phyloP scores from a whole-genome alignment of 495 filamentous ascomycete genomes.

The Alectoria sarmentosa region DNA sequence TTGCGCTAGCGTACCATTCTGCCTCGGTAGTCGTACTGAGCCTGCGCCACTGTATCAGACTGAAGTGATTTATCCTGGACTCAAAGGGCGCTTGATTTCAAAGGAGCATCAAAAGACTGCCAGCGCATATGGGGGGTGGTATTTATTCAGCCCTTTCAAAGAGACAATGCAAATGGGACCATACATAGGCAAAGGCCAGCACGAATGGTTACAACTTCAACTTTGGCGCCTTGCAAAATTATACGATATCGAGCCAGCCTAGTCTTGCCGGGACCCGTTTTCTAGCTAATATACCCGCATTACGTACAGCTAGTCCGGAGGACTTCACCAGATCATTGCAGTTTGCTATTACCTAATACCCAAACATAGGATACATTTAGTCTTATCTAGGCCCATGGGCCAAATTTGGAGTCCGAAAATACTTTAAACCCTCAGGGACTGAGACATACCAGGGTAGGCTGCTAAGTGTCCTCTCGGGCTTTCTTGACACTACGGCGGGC shows the following conservation, averaged over 20 bases:
- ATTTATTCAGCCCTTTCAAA: constrained; percentile 26
- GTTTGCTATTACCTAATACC: neutral
- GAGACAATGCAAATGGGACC: constrained; percentile 2
- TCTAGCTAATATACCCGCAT: neutral
- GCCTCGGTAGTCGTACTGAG: constrained; percentile 15
- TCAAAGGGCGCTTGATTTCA: constrained; percentile 8
- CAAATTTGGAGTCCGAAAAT: neutral
- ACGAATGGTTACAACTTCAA: constrained; percentile 18
- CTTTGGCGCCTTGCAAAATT: constrained; percentile 17
- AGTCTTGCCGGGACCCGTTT: neutral
- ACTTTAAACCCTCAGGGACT: neutral
- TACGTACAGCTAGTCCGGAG: too few species aligned
- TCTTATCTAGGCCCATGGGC: too few species aligned
- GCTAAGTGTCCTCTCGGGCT: neutral
- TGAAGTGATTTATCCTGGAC: constrained; percentile 15
- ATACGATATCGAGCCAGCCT: constrained; percentile 8
- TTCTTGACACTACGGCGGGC: neutral
- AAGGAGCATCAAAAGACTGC: constrained; percentile 20
- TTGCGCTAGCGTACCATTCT: constrained; percentile 19
- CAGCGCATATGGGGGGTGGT: constrained; percentile 28
- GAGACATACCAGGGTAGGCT: neutral
- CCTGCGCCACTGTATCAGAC: constrained; percentile 11
- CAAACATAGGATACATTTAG: too few species aligned
- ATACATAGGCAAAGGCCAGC: constrained; percentile 16
- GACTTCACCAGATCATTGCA: neutral